Base-by-base conservation (phyloP, 306 rosid species). In the Prunus mume region DNA sequence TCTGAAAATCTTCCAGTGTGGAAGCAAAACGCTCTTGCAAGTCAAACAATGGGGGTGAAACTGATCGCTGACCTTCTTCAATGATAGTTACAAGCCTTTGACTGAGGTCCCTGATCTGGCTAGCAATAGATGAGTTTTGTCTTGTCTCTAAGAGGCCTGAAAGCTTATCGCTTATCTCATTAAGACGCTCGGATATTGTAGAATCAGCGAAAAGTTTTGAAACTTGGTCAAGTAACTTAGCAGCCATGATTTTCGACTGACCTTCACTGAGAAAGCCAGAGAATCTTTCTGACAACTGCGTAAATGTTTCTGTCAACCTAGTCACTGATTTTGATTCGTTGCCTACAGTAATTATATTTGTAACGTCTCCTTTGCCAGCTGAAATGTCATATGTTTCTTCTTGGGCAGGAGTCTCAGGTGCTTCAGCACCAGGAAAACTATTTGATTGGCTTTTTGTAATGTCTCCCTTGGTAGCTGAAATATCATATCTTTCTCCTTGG, bases 181-280 rank as follows among this genome's bases (percentile, higher is more conserved):
- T 85, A 85, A 85, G 89, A 50, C 88, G 93, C 76, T 88, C 97
- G 56, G 86, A 88, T 65, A 95, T 77, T 32, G 84, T 90, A 75
- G 97, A 89, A 81, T 90, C 97, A 7, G 83, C 91, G 76, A 95
- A 74, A 78, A 92, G 98, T 81, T 85, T 91, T 49, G 97, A 91
- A 76, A 90, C 86, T 82, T 89, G 97, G 80, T 92, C 98, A 75
- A 92, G 87, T 34, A 95, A 82, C 77, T 88, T 86, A 66, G 92
- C 63, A 56, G 89, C 89, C 96, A 95, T 85, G 76, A 89, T 70
- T 78, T 76, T 80, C 47, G 93, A 90, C 79, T 95, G 99, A 72
- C 90, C 85, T 80, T 95, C 99, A 86, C 92, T 83, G 14, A 95
- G 92, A 83, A 95, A 89, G 67, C 98, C 98, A 60, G 97, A 95